These are phyloP conservation scores for Ceratocystis colombiana DNA, from an alignment of 2,329 filamentous ascomycete species.

Conservation along the genomic window DNA sequence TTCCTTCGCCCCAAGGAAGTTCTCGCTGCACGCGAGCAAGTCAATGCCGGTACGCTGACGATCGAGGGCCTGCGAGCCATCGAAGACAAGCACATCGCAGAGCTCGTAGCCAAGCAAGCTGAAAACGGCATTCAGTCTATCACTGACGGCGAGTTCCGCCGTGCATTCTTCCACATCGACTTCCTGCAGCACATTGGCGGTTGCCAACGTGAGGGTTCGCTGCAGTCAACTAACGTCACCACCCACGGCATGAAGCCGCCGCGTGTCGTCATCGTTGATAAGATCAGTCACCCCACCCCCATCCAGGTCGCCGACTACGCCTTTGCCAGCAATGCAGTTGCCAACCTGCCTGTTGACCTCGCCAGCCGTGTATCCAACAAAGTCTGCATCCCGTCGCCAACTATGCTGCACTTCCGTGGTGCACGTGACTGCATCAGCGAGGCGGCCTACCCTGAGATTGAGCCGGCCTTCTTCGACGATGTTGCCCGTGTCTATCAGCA, in stretches of 20 bases:
- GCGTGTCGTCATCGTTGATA: constrained; percentile 32
- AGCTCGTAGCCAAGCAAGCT: constrained; percentile 55
- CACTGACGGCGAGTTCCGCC: constrained; percentile 59
- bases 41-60: constrained; percentile 26
- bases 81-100: constrained; percentile 50
- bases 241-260: constrained; percentile 33
- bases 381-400: constrained; percentile 56
- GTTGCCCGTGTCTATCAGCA: constrained; percentile 46
- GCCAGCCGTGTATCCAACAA: constrained; percentile 51
- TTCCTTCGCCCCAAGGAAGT: constrained; percentile 24
- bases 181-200: constrained; percentile 41
- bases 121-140: constrained; percentile 52
- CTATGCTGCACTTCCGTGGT: constrained; percentile 53
- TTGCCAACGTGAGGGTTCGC: constrained; percentile 33
- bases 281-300: constrained; percentile 36
- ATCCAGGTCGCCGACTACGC: constrained; percentile 39
- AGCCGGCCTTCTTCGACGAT: constrained; percentile 48
- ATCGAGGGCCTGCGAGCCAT: constrained; percentile 37
- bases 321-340: constrained; percentile 37
- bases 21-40: constrained; percentile 22
- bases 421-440: constrained; percentile 45
- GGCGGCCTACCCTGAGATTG: constrained; percentile 40
- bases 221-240: constrained; percentile 35
- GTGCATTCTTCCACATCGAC: constrained; percentile 42
- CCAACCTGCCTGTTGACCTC: constrained; percentile 35